These are phyloP conservation scores for Rhodotorula sp. DNA, from an alignment of 1,284 basidiomycete species.

Conservation along the genomic window DNA sequence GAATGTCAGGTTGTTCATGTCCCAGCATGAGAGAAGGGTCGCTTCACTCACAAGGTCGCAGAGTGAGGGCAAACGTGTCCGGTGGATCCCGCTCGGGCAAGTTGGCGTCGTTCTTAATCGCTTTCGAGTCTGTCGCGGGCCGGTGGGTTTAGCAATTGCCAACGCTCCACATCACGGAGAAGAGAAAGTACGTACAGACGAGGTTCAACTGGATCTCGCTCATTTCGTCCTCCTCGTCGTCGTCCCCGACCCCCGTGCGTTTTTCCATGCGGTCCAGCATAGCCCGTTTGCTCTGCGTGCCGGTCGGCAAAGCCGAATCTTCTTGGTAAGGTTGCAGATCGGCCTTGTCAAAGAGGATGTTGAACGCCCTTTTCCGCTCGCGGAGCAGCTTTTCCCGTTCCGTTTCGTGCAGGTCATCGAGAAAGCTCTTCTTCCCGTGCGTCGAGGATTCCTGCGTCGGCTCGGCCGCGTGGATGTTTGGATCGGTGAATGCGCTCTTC, in stretches of 20 bases:
- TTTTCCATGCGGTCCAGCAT: conserved; percentile 18
- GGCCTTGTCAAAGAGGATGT: conserved; percentile 42
- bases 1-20: no score
- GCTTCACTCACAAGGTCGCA: conserved; percentile 58
- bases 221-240: conserved; percentile 38
- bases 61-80: conserved; percentile 69
- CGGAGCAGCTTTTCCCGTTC: conserved; percentile 68
- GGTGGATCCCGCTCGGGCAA: conserved; percentile 81
- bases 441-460: neutral
- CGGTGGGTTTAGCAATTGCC: neutral
- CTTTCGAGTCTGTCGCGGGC: conserved; percentile 57
- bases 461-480: conserved; percentile 14
- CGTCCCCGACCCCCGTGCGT: conserved; percentile 8
- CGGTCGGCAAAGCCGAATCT: conserved; percentile 9
- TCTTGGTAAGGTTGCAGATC: conserved; percentile 32
- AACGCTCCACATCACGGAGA: neutral
- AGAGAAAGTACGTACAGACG: conserved; percentile 23
- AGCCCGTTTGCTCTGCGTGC: conserved; percentile 19
- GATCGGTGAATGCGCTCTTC: conserved; percentile 60
- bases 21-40: fast-evolving
- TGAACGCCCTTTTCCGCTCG: conserved; percentile 60
- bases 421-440: conserved; percentile 50
- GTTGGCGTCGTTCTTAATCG: conserved; percentile 71
- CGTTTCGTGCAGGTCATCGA: conserved; percentile 72
- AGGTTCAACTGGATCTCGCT: conserved; percentile 39